A percentile compares a stretch with the other conserved stretches of the same genome.
phyloP scores from a whole-genome alignment of 345 rosid species.

The Zanthoxylum bungeanum region DNA sequence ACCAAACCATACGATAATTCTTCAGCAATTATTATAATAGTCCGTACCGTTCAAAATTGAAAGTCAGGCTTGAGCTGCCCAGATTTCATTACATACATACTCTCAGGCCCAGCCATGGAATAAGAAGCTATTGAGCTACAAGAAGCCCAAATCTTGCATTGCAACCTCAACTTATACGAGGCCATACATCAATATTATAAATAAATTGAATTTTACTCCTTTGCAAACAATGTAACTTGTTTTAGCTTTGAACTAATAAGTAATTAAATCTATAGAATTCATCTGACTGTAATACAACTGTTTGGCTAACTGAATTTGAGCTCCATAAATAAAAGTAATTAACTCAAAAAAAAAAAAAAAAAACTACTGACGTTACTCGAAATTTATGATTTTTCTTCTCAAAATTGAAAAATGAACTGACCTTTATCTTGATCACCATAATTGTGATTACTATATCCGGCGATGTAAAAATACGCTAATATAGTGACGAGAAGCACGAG shows the following conservation, averaged over 20 bases:
- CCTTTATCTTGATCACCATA: constrained; percentile 39
- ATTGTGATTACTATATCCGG: constrained; percentile 21
- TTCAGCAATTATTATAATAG: background rate
- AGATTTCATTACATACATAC: background rate
- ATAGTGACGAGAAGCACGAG: constrained; percentile 56
- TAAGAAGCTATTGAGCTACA: background rate
- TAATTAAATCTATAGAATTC: background rate
- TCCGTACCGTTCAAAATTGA: background rate
- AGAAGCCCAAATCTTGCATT: background rate
- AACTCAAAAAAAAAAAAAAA: background rate
- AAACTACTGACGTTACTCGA: background rate
- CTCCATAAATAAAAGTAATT: background rate
- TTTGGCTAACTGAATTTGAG: background rate
- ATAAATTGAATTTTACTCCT: background rate
- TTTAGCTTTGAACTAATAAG: background rate
- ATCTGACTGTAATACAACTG: background rate
- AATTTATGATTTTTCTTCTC: background rate
- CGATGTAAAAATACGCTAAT: constrained; percentile 62
- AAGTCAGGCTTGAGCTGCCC: background rate
- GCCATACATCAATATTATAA: background rate
- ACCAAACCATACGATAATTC: constrained; percentile 5
- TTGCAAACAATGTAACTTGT: background rate
- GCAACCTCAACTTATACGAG: background rate
- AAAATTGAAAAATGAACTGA: constrained; percentile 13
- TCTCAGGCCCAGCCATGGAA: background rate